These are phyloP conservation scores for Phytopythium chamaehyphon DNA, from an alignment of 352 stramenopile genomes.

Conservation along the genomic window DNA sequence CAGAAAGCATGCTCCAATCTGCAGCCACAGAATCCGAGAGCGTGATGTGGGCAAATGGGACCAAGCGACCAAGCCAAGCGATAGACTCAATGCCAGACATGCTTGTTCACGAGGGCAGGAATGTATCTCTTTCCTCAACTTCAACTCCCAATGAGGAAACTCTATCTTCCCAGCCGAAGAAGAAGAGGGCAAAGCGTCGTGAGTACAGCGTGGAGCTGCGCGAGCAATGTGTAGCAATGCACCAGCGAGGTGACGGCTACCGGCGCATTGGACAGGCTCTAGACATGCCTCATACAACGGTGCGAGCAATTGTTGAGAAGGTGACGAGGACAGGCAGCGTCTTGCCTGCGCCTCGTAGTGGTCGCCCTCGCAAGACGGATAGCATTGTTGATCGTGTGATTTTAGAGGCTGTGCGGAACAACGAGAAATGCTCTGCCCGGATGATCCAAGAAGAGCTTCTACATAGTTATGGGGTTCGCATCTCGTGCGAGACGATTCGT, in stretches of 20 bases:
- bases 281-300: constrained; percentile 64
- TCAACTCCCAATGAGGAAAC: background rate
- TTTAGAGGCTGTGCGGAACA: constrained; percentile 46
- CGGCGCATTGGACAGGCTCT: constrained; percentile 55
- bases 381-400: constrained; percentile 65
- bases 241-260: constrained; percentile 48
- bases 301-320: constrained; percentile 70
- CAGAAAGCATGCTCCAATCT: background rate
- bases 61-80: too few relatives aligned
- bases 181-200: constrained; percentile 28
- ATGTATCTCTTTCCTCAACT: too few relatives aligned
- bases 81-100: too few relatives aligned
- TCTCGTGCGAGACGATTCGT: constrained; percentile 71
- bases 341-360: constrained; percentile 42
- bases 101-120: too few relatives aligned
- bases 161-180: constrained; percentile 3
- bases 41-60: too few relatives aligned
- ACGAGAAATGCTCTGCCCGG: constrained; percentile 53
- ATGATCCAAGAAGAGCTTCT: constrained; percentile 56
- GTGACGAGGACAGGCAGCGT: constrained; percentile 47
- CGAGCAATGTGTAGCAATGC: constrained; percentile 51
- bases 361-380: constrained; percentile 59
- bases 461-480: constrained; percentile 37
- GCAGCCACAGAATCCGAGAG: background rate
- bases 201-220: constrained; percentile 57